Percentiles rank a stretch among this genome's conserved stretches.
Conservation (phyloP, 2,329 filamentous ascomycete species). For the Ascochyta fabae region DNA sequence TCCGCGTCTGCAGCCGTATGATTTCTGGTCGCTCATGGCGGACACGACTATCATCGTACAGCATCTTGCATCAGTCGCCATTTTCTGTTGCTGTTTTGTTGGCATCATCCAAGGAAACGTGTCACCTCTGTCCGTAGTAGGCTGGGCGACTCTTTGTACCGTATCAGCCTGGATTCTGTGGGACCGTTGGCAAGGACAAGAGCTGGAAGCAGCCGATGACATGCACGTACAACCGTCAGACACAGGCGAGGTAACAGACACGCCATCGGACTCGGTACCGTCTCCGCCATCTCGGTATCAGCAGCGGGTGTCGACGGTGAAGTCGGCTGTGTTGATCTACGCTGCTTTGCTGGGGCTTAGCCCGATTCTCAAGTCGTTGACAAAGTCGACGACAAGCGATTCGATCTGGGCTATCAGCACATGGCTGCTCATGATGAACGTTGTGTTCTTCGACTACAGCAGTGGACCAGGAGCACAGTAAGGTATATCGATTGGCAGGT, state of each 20-base stretch:
- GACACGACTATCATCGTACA: slow-evolving; percentile 97
- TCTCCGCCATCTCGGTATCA: slow-evolving; percentile 55
- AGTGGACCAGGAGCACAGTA: slow-evolving; percentile 65
- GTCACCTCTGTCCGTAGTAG: slow-evolving; percentile 87
- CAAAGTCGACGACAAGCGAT: slow-evolving; percentile 87
- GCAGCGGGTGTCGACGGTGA: slow-evolving; percentile 78
- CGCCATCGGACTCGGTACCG: neutral
- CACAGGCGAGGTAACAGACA: neutral
- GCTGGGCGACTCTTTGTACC: slow-evolving; percentile 81
- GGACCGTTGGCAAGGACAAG: slow-evolving; percentile 86
- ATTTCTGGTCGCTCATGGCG: slow-evolving; percentile 96
- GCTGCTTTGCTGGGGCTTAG: slow-evolving; percentile 89
- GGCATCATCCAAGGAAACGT: slow-evolving; percentile 86
- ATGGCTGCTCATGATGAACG: slow-evolving; percentile 91
- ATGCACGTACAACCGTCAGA: neutral
- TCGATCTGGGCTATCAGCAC: slow-evolving; percentile 97
- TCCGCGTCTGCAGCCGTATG: slow-evolving; percentile 89
- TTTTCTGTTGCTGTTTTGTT: slow-evolving; percentile 93
- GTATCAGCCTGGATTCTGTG: slow-evolving; percentile 88
- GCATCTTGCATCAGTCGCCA: slow-evolving; percentile 91
- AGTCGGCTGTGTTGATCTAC: slow-evolving; percentile 92
- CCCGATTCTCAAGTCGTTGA: slow-evolving; percentile 96
- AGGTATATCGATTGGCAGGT: slow-evolving; percentile 13
- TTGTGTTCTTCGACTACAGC: slow-evolving; percentile 97
- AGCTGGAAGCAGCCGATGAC: slow-evolving; percentile 56